Evolutionary conservation across 768 basidiomycete genomes (phyloP), one percentile per base, ranked within the genome.

Genomic region (Lentinula raphanica): DNA sequence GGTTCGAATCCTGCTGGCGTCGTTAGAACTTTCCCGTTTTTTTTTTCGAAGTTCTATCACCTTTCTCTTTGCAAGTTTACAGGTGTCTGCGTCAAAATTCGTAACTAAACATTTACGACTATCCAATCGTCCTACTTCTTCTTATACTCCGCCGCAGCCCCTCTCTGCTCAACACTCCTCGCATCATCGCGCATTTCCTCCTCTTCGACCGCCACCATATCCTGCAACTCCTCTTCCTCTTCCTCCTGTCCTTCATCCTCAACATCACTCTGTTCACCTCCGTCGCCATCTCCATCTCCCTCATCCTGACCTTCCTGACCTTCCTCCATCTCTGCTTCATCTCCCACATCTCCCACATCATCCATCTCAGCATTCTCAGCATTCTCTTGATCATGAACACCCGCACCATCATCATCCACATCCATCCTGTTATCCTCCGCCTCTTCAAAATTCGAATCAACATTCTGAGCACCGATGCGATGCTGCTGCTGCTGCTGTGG

Each of bases 1-100:
- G 80, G 82, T 83, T 82, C 81, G 73, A 83, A 74, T 83, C 81
- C 79, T 82, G 80, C 80, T 81, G 80, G 79, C 78, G 79, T 83
- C 81, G 81, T 25, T 57, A 19, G 29, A 49, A 28, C 5, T 13
- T 8, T 12, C 0, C 13, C 4, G 1, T 11, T 49, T 49, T 29
- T 3, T 28, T 27, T 49, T 7, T n/a, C n/a, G n/a, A n/a, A n/a
- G n/a, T n/a, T n/a, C n/a, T n/a, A n/a, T n/a, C n/a, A n/a, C n/a
- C n/a, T n/a, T n/a, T n/a, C n/a, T n/a, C n/a, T n/a, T n/a, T n/a
- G n/a, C n/a, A n/a, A n/a, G n/a, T n/a, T n/a, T n/a, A n/a, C n/a
- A n/a, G n/a, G n/a, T n/a, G n/a, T n/a, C n/a, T n/a, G n/a, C n/a
- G n/a, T n/a, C n/a, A n/a, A n/a, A n/a, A n/a, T n/a, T n/a, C n/a